phyloP scores from a whole-genome alignment of 1,139 yeast species.

The Yamadazyma songkhlaensis region DNA sequence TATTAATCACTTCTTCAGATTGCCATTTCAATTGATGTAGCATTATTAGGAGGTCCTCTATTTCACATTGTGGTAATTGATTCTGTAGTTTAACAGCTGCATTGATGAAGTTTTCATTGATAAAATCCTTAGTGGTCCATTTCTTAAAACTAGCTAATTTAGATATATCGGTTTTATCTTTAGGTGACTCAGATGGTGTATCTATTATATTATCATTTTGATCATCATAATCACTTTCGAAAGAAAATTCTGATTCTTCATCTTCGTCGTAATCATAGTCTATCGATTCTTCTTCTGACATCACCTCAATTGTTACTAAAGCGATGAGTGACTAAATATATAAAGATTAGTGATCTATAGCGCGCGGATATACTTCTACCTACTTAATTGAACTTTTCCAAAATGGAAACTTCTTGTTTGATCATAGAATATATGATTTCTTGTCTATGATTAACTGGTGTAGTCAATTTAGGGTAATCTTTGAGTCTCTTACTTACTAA shows the following conservation, averaged over 20 bases:
- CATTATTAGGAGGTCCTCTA: conserved; percentile 47
- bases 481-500: conserved; percentile 23
- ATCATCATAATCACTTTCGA: conserved; percentile 1
- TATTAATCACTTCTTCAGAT: conserved; percentile 65
- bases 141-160: conserved; percentile 17
- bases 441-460: conserved; percentile 6
- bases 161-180: conserved; percentile 3
- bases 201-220: conserved; percentile 10
- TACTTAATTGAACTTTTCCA: conserved; percentile 10
- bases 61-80: conserved; percentile 30
- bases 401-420: conserved; percentile 17
- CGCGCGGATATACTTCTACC: conserved; percentile 1
- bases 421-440: conserved; percentile 14
- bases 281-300: conserved; percentile 18
- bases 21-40: conserved; percentile 71
- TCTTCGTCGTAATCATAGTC: conserved; percentile 22
- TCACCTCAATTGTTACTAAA: conserved; percentile 2
- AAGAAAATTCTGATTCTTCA: conserved; percentile 11
- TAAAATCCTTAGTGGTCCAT: conserved; percentile 27
- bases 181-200: conserved; percentile 1
- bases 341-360: background rate
- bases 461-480: conserved; percentile 12
- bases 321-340: background rate
- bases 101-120: conserved; percentile 19
- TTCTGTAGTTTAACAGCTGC: conserved; percentile 18